Evolutionary conservation across 352 stramenopile species (phyloP), one percentile per base, ranked within the genome.

Genomic region (Pythium volutum): DNA sequence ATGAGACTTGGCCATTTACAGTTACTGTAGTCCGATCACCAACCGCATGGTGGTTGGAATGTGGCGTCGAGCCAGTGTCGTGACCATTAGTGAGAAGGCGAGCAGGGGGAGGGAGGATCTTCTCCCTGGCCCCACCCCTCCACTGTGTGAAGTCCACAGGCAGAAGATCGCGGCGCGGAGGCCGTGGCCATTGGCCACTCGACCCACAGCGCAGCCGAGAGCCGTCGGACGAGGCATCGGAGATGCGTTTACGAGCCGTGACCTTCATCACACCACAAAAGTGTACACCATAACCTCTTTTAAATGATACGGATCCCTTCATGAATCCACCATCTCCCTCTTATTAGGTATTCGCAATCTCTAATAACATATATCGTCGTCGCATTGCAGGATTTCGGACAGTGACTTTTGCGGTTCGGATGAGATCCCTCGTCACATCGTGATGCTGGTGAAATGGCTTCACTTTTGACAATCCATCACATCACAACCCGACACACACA

Each of bases 371-470:
- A 42, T 1, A 2, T 29, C n/a, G n/a, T 34, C n/a, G 55, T 53
- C 42, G 16, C 3, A 60, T 60, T 26, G 53, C 31, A 10, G 23
- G 8, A 3, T 38, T 25, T 6, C 27, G 52, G 7, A 29, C 25
- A 38, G 1, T 42, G 23, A 59, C 38, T 60, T 60, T 53, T 54
- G 55, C 4, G 29, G 29, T 1, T 43, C 14, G 1, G 27, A 29
- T 45, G 22, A 16, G 15, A n/a, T 62, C 43, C 20, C n/a, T 26
- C 42, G 43, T 62, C 55, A 43, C 23, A 42, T 62, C 26, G 55
- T 62, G 23, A 18, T 10, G n/a, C n/a, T 46, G 22, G 52, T 59
- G 52, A 62, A 43, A 62, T 62, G 55, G 55, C 29, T 62, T 54
- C 55, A 62, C 42, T 52, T 23, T 49, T 27, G 3, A 16, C 20